Evolutionary conservation across 768 basidiomycete genomes (phyloP).

Genomic region (Gelatoporia subvermispora): DNA sequence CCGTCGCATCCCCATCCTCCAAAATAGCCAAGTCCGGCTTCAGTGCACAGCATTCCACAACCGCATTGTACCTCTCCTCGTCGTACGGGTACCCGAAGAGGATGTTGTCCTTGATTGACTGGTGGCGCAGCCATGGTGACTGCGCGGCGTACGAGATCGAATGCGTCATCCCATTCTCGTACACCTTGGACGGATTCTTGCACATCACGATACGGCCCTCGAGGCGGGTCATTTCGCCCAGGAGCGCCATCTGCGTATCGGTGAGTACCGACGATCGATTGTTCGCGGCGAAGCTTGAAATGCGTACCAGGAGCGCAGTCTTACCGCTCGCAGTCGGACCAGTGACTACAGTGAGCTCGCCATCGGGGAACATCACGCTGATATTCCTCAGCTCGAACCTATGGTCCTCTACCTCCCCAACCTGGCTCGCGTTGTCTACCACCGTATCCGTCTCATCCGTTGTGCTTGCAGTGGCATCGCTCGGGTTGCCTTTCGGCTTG

Average conservation of each 20-base stretch:
- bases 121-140: slow-evolving; percentile 40
- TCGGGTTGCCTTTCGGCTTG: slow-evolving; percentile 21
- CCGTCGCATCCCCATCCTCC: slow-evolving; percentile 82
- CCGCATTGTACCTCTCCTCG: slow-evolving; percentile 66
- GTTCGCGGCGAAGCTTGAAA: slow-evolving; percentile 6
- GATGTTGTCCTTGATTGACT: slow-evolving; percentile 57
- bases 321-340: slow-evolving; percentile 84
- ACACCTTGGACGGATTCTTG: slow-evolving; percentile 56
- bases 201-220: slow-evolving; percentile 57
- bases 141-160: slow-evolving; percentile 45
- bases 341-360: slow-evolving; percentile 64
- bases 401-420: slow-evolving; percentile 29
- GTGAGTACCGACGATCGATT: slow-evolving; percentile 13
- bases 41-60: slow-evolving; percentile 83
- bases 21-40: slow-evolving; percentile 75
- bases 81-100: slow-evolving; percentile 53
- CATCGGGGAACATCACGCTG: slow-evolving; percentile 65
- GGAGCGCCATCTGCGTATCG: slow-evolving; percentile 57
- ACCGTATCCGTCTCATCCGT: slow-evolving; percentile 17
- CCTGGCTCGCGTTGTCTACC: slow-evolving; percentile 10
- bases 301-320: slow-evolving; percentile 64
- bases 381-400: slow-evolving; percentile 68
- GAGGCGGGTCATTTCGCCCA: slow-evolving; percentile 66
- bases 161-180: slow-evolving; percentile 57
- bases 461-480: slow-evolving; percentile 6